These are phyloP conservation scores for Acorus gramineus DNA, from an alignment of 106 monocot species.

Conservation along the genomic window DNA sequence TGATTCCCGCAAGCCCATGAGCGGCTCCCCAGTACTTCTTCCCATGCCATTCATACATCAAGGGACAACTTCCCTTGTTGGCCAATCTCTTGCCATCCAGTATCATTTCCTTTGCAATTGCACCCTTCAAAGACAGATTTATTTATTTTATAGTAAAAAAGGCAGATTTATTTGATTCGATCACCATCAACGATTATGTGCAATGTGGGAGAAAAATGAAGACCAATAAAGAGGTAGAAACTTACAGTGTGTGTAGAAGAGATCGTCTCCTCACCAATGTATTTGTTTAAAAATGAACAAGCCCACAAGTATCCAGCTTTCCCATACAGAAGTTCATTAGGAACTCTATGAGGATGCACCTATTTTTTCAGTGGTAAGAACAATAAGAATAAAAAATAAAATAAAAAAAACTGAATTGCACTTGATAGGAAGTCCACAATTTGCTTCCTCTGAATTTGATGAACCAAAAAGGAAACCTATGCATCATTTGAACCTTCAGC, in stretches of 20 bases:
- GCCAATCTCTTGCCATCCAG: constrained; percentile 48
- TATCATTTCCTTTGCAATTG: constrained; percentile 45
- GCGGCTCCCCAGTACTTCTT: constrained; percentile 90
- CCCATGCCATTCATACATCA: constrained; percentile 92
- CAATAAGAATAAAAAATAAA: too few relatives aligned
- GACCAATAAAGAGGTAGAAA: background rate
- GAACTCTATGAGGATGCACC: constrained; percentile 22
- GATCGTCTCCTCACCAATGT: constrained; percentile 46
- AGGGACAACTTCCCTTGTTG: constrained; percentile 37
- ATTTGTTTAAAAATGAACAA: constrained; percentile 69
- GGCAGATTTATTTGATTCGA: too few relatives aligned
- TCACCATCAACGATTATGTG: too few relatives aligned
- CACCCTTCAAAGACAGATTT: constrained; percentile 5
- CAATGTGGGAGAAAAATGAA: background rate
- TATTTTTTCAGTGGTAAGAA: too few relatives aligned
- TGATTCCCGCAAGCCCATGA: constrained; percentile 91
- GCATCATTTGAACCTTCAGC: background rate
- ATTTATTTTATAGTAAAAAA: too few relatives aligned
- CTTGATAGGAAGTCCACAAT: background rate
- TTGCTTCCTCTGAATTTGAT: constrained; percentile 4
- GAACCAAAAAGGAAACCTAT: background rate
- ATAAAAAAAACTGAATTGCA: too few relatives aligned
- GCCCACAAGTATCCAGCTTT: constrained; percentile 88
- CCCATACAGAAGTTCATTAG: constrained; percentile 84
- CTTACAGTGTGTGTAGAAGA: constrained; percentile 38